Evolutionary conservation across 768 basidiomycete genomes (phyloP), one percentile per base, ranked within the genome.

Genomic region (Cystobasidium onofrii): DNA sequence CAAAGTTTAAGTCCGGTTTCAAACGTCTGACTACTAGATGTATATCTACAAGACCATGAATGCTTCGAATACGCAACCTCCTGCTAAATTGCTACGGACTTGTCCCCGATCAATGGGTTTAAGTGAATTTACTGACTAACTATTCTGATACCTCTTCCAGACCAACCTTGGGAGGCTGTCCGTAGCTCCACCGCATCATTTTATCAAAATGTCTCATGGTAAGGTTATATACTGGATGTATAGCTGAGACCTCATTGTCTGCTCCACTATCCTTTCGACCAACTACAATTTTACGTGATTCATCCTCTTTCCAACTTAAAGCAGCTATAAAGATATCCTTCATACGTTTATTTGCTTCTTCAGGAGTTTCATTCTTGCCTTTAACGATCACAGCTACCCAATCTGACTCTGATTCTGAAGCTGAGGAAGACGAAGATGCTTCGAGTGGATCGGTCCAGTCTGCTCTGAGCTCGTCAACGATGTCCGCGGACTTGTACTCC

Each of bases 221-320:
- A 2, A 36, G 12, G 41, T 29, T 41, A 15, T 43, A 43, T 23
- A 52, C 46, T 29, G 55, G 50, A 75, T 39, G 44, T 25, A 31
- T 52, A 78, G 82, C 75, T 73, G 83, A 82, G 39, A 82, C 76
- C 36, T 74, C 64, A 57, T 79, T 79, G 27, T 75, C 74, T 25
- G 67, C 75, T 1, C 73, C 77, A 29, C 57, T 60, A 34, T 60
- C 57, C 15, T 27, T 12, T 2, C 43, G n/a, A 0, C 88, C 75
- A 77, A 89, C 87, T 64, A 90, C 83, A 13, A 88, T 83, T 80
- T 89, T 90, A 7, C 79, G 83, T n/a, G 81, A 78, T 54, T 87
- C 86, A 54, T 89, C 88, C 76, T 90, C 88, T 2, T 82, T 78
- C 89, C 90, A 92, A 9, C 85, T 84, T 4, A 89, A 82, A 1